Evolutionary conservation across 768 basidiomycete species (phyloP), one percentile per base, ranked within the genome.

Genomic region (Pleurotus pulmonarius): DNA sequence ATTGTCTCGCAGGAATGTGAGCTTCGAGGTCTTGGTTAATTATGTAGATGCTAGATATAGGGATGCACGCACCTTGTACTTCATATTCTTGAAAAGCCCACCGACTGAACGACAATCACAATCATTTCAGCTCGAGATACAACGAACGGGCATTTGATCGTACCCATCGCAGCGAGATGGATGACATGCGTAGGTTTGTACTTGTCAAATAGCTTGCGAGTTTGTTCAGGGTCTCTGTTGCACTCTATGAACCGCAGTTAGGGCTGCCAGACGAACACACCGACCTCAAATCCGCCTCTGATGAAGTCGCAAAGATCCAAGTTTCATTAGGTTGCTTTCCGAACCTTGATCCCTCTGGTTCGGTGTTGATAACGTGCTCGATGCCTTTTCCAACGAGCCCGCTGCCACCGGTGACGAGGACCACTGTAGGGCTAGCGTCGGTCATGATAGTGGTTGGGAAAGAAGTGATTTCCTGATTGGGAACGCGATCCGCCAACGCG

Each of bases 121-220:
- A 11, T 16, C 40, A 45, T 49, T 54, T 60, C 40, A 59, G 56
- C 25, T 47, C 46, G 16, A 29, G 24, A 56, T 39, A 45, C 46
- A 22, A n/a, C 25, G 34, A 26, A 22, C 18, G 11, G 45, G 18
- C 44, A 46, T 38, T 13, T 38, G 12, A 15, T 65, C 85, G n/a
- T 65, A 93, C 92, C 92, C 41, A 93, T 82, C 4, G 95, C 94
- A 37, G 94, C 95, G 46, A 97, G 84, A 74, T 98, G 96, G 65
- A 98, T 97, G 64, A 98, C 93, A 80, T 95, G 89, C 0, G 92
- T 96, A 0, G 96, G 94, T 66, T 91, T 88, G 74, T 97, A 86
- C 73, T 93, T 94, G 63, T 92, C 88, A 61, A 90, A 97, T 65
- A 95, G 70, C 65, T 78, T 78, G 64, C 77, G 73, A 40, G 93